These are phyloP conservation scores for Blastocystis sp. DNA, from an alignment of 352 stramenopile genomes.

Conservation along the genomic window DNA sequence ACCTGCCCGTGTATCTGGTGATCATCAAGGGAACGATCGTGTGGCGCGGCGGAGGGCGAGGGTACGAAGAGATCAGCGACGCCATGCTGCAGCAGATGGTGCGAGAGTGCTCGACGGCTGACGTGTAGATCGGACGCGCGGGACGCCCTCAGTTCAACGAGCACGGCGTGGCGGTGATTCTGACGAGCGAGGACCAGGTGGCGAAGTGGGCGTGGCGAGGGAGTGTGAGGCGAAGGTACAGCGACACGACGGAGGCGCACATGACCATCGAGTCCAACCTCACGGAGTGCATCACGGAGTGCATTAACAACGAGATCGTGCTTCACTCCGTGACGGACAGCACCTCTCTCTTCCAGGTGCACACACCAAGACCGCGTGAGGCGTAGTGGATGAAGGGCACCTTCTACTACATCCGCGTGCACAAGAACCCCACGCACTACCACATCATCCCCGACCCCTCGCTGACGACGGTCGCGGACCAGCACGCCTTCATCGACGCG, in stretches of 20 bases:
- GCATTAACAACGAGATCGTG: conserved; percentile 67
- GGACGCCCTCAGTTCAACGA: conserved; percentile 89
- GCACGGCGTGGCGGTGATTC: conserved; percentile 78
- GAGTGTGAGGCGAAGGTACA: conserved; percentile 3
- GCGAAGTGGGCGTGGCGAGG: not conserved
- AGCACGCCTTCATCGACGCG: conserved; percentile 30
- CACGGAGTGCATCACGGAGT: conserved; percentile 40
- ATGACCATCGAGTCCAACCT: conserved; percentile 35
- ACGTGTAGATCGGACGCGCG: conserved; percentile 83
- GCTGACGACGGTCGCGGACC: not conserved
- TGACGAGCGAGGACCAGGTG: conserved; percentile 36
- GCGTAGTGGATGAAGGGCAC: conserved; percentile 33
- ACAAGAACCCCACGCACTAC: conserved; percentile 55
- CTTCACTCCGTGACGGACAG: conserved; percentile 33
- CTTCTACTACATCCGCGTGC: conserved; percentile 51
- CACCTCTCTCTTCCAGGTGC: conserved; percentile 1
- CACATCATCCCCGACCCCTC: not conserved
- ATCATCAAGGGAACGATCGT: conserved; percentile 97
- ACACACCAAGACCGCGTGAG: not conserved
- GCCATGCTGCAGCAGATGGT: conserved; percentile 96
- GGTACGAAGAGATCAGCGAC: conserved; percentile 95
- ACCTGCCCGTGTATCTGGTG: conserved; percentile 87
- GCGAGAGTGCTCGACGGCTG: not conserved
- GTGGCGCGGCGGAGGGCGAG: conserved; percentile 88
- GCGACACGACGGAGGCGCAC: not conserved